Conservation (phyloP, 768 basidiomycete species). For the Suillus occidentalis region DNA sequence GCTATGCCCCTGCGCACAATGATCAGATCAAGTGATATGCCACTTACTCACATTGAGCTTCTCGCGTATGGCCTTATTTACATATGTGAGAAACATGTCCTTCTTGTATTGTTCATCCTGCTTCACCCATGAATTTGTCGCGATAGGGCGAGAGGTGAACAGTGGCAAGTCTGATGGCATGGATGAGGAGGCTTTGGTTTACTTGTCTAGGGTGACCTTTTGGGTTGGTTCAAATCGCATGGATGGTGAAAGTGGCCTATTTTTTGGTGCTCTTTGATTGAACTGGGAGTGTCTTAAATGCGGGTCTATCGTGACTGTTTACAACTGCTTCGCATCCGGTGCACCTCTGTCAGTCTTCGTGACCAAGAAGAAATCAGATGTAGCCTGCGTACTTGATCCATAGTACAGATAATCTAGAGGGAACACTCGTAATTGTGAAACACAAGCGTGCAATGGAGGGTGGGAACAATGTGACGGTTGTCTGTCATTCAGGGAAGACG, state of each 20-base stretch:
- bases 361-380: background rate
- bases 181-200: conserved; percentile 38
- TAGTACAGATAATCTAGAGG: background rate
- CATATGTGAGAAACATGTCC: conserved; percentile 83
- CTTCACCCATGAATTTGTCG: conserved; percentile 76
- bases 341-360: too few relatives aligned
- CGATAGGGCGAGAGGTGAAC: conserved; percentile 55
- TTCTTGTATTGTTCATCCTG: conserved; percentile 75
- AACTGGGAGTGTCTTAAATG: conserved; percentile 76
- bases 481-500: too few relatives aligned
- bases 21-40: conserved; percentile 16
- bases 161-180: conserved; percentile 11
- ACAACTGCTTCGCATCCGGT: conserved; percentile 3
- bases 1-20: conserved; percentile 55
- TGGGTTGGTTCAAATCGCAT: conserved; percentile 46
- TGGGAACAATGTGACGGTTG: too few relatives aligned
- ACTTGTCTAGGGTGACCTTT: conserved; percentile 45
- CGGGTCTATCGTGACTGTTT: conserved; percentile 57
- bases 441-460: too few relatives aligned
- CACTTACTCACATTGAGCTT: conserved; percentile 58
- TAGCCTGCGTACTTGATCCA: background rate
- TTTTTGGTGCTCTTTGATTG: conserved; percentile 69
- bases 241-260: conserved; percentile 53
- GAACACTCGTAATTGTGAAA: too few relatives aligned
- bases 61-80: conserved; percentile 77